phyloP scores from a whole-genome alignment of 2,329 filamentous ascomycete genomes.

The Pezicula rhizophila region DNA sequence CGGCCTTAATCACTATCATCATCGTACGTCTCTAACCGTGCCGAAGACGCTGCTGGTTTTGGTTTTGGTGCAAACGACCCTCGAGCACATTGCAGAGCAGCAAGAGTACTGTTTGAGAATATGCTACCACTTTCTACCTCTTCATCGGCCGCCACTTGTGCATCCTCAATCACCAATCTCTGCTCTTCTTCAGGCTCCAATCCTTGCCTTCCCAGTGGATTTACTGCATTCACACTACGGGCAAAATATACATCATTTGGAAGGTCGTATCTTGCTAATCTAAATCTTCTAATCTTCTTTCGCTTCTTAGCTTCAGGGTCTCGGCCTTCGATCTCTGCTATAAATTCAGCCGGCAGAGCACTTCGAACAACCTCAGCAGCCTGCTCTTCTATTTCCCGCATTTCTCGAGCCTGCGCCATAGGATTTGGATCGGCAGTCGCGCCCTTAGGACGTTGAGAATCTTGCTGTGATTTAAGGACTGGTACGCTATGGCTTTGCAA shows the following conservation, averaged over 20 bases:
- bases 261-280: constrained; percentile 70
- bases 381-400: constrained; percentile 84
- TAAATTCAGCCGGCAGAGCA: constrained; percentile 82
- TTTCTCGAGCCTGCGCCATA: constrained; percentile 87
- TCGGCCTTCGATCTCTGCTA: constrained; percentile 88
- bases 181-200: constrained; percentile 60
- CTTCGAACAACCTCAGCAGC: constrained; percentile 88
- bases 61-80: constrained; percentile 43
- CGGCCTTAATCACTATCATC: constrained; percentile 67
- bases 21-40: constrained; percentile 80
- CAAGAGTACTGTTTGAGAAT: constrained; percentile 75
- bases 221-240: constrained; percentile 63
- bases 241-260: constrained; percentile 93
- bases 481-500: constrained; percentile 93
- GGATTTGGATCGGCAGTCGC: constrained; percentile 95
- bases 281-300: constrained; percentile 81
- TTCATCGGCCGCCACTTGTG: constrained; percentile 30
- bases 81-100: constrained; percentile 60
- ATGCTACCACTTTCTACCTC: constrained; percentile 53
- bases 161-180: constrained; percentile 46
- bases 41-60: constrained; percentile 49
- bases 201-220: constrained; percentile 50
- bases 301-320: constrained; percentile 83
- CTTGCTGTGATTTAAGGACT: constrained; percentile 84
- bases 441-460: constrained; percentile 96